Conservation (phyloP, 2,329 filamentous ascomycete species). For the Ophiostoma ulmi region DNA sequence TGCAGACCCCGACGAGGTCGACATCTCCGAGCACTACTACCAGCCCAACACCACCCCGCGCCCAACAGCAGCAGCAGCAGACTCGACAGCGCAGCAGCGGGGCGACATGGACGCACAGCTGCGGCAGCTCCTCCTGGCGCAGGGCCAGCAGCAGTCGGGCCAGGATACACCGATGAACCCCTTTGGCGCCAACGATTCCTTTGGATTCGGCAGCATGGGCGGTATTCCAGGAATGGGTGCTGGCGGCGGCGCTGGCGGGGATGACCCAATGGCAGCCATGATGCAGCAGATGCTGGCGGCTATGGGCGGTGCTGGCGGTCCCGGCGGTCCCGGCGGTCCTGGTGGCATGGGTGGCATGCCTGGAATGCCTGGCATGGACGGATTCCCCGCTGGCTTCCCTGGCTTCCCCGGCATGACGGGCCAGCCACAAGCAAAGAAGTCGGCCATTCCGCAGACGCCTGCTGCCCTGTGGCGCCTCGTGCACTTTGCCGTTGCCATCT, state of each 20-base stretch:
- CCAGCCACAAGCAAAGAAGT: slow-evolving; percentile 33
- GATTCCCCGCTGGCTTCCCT: slow-evolving; percentile 30
- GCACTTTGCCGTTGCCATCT: slow-evolving; percentile 66
- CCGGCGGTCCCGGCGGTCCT: slow-evolving; percentile 30
- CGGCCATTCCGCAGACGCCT: slow-evolving; percentile 32
- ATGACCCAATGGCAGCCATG: slow-evolving; percentile 70
- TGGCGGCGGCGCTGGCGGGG: slow-evolving; percentile 33
- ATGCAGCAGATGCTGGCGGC: slow-evolving; percentile 63
- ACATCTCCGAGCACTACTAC: slow-evolving; percentile 72
- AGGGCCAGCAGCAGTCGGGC: slow-evolving; percentile 28
- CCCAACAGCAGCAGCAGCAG: slow-evolving; percentile 30
- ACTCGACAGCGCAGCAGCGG: slow-evolving; percentile 31
- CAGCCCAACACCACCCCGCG: slow-evolving; percentile 44
- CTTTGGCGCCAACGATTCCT: slow-evolving; percentile 21
- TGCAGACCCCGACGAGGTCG: slow-evolving; percentile 68
- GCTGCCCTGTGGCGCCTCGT: slow-evolving; percentile 63
- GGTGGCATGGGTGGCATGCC: slow-evolving; percentile 16
- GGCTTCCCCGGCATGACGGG: slow-evolving; percentile 41
- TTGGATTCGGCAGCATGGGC: slow-evolving; percentile 17
- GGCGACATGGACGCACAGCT: slow-evolving; percentile 52
- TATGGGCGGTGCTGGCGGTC: slow-evolving; percentile 43
- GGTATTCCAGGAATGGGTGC: slow-evolving; percentile 28
- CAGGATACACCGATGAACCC: slow-evolving; percentile 23
- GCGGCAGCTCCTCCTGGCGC: slow-evolving; percentile 55
- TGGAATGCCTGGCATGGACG: slow-evolving; percentile 27